phyloP scores from a whole-genome alignment of 2,329 filamentous ascomycete genomes.

The Aspergillus phoenicis region DNA sequence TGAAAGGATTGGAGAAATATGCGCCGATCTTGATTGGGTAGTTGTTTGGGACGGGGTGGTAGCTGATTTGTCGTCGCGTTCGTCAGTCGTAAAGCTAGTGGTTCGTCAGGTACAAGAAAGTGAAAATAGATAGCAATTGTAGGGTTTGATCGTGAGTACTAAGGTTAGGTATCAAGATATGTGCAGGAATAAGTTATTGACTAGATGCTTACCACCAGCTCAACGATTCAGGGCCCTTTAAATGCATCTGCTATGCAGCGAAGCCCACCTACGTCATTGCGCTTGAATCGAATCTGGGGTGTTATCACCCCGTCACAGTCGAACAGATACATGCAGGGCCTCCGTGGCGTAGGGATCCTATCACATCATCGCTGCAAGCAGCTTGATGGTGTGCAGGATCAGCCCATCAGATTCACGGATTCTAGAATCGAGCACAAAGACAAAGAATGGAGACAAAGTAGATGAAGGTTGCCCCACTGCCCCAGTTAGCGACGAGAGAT shows the following conservation, averaged over 20 bases:
- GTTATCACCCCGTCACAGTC: neutral
- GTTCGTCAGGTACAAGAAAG: neutral
- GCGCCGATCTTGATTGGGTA: neutral
- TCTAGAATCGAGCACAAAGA: neutral
- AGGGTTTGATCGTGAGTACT: neutral
- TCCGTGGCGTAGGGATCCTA: neutral
- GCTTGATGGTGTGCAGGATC: neutral
- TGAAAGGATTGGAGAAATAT: neutral
- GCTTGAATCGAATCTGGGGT: neutral
- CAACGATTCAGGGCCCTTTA: neutral
- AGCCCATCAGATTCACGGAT: neutral
- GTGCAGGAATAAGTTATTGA: neutral
- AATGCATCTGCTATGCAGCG: neutral
- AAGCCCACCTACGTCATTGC: neutral
- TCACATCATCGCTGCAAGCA: constrained; percentile 1
- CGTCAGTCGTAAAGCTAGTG: neutral
- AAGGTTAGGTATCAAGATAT: neutral
- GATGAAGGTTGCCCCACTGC: neutral
- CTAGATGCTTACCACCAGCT: neutral
- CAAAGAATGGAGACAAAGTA: neutral
- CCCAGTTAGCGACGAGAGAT: neutral
- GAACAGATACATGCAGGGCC: neutral
- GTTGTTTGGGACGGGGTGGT: neutral
- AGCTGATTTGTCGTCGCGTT: neutral
- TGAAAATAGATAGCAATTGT: neutral